Evolutionary conservation across 2,329 filamentous ascomycete species (phyloP).

Genomic region (Helotiales sp.): DNA sequence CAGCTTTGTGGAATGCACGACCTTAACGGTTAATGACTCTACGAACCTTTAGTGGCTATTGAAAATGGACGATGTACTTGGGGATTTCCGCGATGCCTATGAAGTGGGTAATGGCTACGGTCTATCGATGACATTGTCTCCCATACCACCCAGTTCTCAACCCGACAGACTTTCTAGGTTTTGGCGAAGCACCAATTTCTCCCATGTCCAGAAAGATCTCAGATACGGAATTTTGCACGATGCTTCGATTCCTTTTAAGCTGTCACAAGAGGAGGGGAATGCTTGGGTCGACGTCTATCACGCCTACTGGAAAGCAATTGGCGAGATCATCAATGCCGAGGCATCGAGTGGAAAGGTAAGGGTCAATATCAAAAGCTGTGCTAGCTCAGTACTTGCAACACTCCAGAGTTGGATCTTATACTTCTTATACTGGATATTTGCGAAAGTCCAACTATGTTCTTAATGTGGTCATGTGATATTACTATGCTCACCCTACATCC

Average conservation of each 20-base stretch:
- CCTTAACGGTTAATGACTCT: slow-evolving; percentile 8
- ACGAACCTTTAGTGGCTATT: background rate
- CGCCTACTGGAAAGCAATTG: slow-evolving; percentile 80
- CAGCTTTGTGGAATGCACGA: background rate
- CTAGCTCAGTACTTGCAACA: no score
- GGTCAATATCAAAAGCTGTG: no score
- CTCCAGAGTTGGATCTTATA: no score
- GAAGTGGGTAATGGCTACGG: slow-evolving; percentile 64
- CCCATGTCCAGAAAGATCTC: slow-evolving; percentile 61
- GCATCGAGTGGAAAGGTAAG: slow-evolving; percentile 40
- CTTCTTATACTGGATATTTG: no score
- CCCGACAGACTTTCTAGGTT: slow-evolving; percentile 69
- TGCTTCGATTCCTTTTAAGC: slow-evolving; percentile 40
- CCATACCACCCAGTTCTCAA: slow-evolving; percentile 62
- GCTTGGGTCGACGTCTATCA: slow-evolving; percentile 88
- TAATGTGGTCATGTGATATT: background rate
- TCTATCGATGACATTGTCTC: slow-evolving; percentile 74
- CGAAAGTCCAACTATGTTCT: no score
- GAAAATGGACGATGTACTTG: slow-evolving; percentile 72
- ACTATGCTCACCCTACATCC: background rate
- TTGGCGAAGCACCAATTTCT: slow-evolving; percentile 69
- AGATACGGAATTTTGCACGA: slow-evolving; percentile 69
- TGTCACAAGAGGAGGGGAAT: slow-evolving; percentile 58
- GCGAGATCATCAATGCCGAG: slow-evolving; percentile 68
- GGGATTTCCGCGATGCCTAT: slow-evolving; percentile 71